These are phyloP conservation scores for Salinomyces thailandicus DNA, from an alignment of 2,329 filamentous ascomycete genomes.

Conservation along the genomic window DNA sequence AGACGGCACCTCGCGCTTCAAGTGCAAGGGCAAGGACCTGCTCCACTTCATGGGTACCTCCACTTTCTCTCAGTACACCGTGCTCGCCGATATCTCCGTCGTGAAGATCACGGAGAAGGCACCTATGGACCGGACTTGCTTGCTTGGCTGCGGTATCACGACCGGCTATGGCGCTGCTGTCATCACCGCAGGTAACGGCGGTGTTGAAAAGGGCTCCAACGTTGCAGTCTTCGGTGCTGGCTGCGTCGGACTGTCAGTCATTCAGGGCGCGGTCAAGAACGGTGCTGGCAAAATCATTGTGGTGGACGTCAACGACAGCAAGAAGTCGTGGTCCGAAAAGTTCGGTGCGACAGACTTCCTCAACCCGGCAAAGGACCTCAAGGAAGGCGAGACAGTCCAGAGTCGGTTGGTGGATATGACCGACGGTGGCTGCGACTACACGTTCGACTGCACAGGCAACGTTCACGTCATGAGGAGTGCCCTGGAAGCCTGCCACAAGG, in stretches of 20 bases:
- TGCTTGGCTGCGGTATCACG: slow-evolving; percentile 96
- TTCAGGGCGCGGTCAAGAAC: slow-evolving; percentile 84
- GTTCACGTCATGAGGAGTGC: slow-evolving; percentile 92
- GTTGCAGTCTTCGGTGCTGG: slow-evolving; percentile 91
- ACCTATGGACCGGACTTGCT: slow-evolving; percentile 88
- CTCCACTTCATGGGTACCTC: slow-evolving; percentile 99
- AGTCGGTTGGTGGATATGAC: slow-evolving; percentile 95
- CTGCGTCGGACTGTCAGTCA: slow-evolving; percentile 88
- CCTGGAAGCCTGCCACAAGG: slow-evolving; percentile 97
- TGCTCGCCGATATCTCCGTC: slow-evolving; percentile 96
- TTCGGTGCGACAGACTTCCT: slow-evolving; percentile 97
- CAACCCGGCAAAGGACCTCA: slow-evolving; percentile 63
- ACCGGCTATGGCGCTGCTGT: slow-evolving; percentile 94
- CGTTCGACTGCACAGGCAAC: slow-evolving; percentile 97
- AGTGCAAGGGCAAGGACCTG: slow-evolving; percentile 85
- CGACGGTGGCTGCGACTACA: slow-evolving; percentile 96
- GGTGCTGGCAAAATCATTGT: slow-evolving; percentile 69
- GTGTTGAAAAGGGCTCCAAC: slow-evolving; percentile 76
- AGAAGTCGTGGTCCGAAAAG: slow-evolving; percentile 86
- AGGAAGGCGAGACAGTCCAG: slow-evolving; percentile 63
- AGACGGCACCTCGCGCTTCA: slow-evolving; percentile 90
- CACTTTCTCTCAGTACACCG: slow-evolving; percentile 97
- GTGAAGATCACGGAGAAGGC: slow-evolving; percentile 85
- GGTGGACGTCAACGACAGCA: slow-evolving; percentile 72
- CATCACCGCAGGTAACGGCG: slow-evolving; percentile 63